Percentiles rank a stretch among this genome's conserved stretches.
These are phyloP conservation scores for Naganishia liquefaciens DNA, from an alignment of 1,284 basidiomycete species.

Conservation along the genomic window DNA sequence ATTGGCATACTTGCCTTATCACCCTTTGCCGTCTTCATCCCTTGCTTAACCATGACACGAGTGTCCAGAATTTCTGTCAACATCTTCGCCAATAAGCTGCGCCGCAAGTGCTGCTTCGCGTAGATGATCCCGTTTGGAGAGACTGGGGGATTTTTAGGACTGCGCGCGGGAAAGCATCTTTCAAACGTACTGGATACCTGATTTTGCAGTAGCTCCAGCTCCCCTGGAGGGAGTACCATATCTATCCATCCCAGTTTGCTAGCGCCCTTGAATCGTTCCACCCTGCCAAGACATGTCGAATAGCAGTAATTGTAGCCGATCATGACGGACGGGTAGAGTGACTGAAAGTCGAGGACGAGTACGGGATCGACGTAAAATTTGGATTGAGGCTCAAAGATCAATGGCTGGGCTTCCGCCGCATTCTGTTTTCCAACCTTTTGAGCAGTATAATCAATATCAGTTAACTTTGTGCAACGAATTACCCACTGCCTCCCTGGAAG, in stretches of 20 bases:
- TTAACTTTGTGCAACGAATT: too few relatives aligned
- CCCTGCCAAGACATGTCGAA: slow-evolving; percentile 91
- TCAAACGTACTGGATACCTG: slow-evolving; percentile 67
- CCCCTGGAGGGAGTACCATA: slow-evolving; percentile 68
- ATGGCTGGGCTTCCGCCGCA: slow-evolving; percentile 83
- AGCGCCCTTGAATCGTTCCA: slow-evolving; percentile 77
- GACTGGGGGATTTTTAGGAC: slow-evolving; percentile 58
- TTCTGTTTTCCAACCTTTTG: slow-evolving; percentile 89
- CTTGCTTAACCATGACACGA: slow-evolving; percentile 95
- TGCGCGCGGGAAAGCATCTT: slow-evolving; percentile 25
- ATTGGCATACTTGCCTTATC: slow-evolving; percentile 64
- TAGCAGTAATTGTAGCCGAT: slow-evolving; percentile 98
- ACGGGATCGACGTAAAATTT: slow-evolving; percentile 91
- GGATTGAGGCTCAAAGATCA: slow-evolving; percentile 91
- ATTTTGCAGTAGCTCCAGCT: slow-evolving; percentile 68
- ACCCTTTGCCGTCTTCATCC: slow-evolving; percentile 77
- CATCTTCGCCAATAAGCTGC: slow-evolving; percentile 87
- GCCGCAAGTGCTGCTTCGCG: slow-evolving; percentile 79
- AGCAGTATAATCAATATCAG: slow-evolving; percentile 18
- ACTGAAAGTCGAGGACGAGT: slow-evolving; percentile 92
- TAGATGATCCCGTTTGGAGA: slow-evolving; percentile 94
- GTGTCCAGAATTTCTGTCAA: slow-evolving; percentile 89
- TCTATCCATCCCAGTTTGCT: slow-evolving; percentile 82
- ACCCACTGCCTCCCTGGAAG: slow-evolving; percentile 76
- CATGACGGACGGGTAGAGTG: slow-evolving; percentile 94